Conservation (phyloP, 306 rosid genomes). For the Lupinus albus region DNA sequence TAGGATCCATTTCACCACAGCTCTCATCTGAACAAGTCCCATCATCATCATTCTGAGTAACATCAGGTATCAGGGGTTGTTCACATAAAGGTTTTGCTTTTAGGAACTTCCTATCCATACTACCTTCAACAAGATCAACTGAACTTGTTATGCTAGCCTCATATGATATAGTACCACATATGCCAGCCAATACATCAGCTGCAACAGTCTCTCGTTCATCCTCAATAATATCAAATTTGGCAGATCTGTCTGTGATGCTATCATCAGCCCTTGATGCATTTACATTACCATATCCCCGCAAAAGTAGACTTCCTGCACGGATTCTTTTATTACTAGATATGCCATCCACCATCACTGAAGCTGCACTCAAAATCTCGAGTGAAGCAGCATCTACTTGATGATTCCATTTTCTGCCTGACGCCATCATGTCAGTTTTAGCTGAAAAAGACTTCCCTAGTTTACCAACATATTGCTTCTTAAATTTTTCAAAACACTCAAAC, state of each 20-base stretch:
- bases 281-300: conserved; percentile 52
- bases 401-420: conserved; percentile 78
- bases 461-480: conserved; percentile 57
- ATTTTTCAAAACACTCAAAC: conserved; percentile 71
- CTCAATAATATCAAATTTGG: conserved; percentile 58
- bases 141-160: conserved; percentile 87
- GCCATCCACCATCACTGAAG: conserved; percentile 71
- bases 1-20: conserved; percentile 82
- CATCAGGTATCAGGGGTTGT: conserved; percentile 50
- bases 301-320: conserved; percentile 49
- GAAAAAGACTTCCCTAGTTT: conserved; percentile 65
- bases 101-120: conserved; percentile 55
- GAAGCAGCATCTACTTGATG: conserved; percentile 66
- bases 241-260: conserved; percentile 48
- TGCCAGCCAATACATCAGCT: conserved; percentile 93
- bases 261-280: conserved; percentile 51
- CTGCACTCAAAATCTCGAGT: conserved; percentile 86
- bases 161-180: conserved; percentile 77
- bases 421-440: conserved; percentile 54
- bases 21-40: conserved; percentile 94
- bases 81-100: conserved; percentile 48
- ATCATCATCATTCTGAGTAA: conserved; percentile 51
- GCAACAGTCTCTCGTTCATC: conserved; percentile 86
- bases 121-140: conserved; percentile 61
- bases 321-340: conserved; percentile 49